phyloP scores from a whole-genome alignment of 768 basidiomycete genomes.

The Kwoniella sp. region DNA sequence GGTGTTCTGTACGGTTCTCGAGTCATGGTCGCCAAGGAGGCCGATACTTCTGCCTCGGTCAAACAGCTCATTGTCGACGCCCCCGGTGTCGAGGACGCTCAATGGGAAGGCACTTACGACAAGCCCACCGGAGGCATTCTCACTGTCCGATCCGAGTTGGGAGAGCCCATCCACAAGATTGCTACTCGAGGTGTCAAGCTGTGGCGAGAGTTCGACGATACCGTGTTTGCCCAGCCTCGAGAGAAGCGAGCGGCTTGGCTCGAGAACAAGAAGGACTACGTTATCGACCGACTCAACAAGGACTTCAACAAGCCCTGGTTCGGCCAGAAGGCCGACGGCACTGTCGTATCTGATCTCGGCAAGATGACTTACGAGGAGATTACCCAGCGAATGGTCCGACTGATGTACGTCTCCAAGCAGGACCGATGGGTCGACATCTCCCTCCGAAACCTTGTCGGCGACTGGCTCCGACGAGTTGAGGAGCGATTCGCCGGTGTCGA shows the following conservation, averaged over 20 bases:
- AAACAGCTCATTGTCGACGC: conserved; percentile 97
- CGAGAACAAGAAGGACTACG: conserved; percentile 78
- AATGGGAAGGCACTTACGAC: conserved; percentile 90
- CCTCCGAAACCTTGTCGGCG: conserved; percentile 88
- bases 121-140: conserved; percentile 95
- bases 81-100: conserved; percentile 79
- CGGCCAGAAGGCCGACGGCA: conserved; percentile 90
- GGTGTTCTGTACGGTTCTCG: conserved; percentile 95
- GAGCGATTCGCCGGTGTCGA: conserved; percentile 92
- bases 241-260: conserved; percentile 93
- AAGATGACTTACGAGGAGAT: conserved; percentile 99
- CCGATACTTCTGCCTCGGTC: conserved; percentile 89
- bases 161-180: conserved; percentile 99
- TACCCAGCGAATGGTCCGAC: conserved; percentile 81
- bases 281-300: conserved; percentile 87
- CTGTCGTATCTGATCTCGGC: conserved; percentile 77
- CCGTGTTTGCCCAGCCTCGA: conserved; percentile 90
- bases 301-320: conserved; percentile 89
- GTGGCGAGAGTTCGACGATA: conserved; percentile 98
- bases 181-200: conserved; percentile 94
- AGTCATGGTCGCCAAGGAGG: conserved; percentile 98
- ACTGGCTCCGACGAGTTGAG: conserved; percentile 94
- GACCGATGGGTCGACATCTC: conserved; percentile 90
- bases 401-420: conserved; percentile 93
- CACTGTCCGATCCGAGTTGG: conserved; percentile 95